These are phyloP conservation scores for Pyrenopolyporus hunteri DNA, from an alignment of 495 filamentous ascomycete genomes.

Conservation along the genomic window DNA sequence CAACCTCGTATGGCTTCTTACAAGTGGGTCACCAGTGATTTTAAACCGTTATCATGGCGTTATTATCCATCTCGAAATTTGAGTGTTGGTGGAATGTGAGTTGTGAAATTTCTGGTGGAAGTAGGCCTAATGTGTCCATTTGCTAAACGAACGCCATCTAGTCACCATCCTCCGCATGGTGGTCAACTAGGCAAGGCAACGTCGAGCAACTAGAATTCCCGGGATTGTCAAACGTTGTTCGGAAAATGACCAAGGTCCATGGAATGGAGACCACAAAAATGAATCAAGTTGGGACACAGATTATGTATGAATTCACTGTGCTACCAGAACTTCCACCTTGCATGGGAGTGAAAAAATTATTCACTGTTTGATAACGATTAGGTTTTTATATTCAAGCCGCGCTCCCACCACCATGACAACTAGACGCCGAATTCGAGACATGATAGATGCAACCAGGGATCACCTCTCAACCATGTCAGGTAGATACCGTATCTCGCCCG, in stretches of 20 bases:
- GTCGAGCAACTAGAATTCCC: background rate
- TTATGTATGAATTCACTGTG: background rate
- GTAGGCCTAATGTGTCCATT: too few species aligned
- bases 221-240: slow-evolving; percentile 11
- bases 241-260: slow-evolving; percentile 2
- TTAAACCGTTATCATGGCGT: too few species aligned
- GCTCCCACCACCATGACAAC: slow-evolving; percentile 1
- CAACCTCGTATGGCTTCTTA: background rate
- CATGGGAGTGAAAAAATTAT: too few species aligned
- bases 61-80: too few species aligned
- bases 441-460: slow-evolving; percentile 13
- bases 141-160: too few species aligned
- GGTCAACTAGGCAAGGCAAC: slow-evolving; percentile 2
- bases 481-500: slow-evolving; percentile 15
- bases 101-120: too few species aligned
- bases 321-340: too few species aligned
- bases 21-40: background rate
- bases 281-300: slow-evolving; percentile 1
- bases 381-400: too few species aligned
- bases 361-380: too few species aligned
- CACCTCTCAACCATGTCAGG: slow-evolving; percentile 26
- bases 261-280: background rate
- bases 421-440: slow-evolving; percentile 1
- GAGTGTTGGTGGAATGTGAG: too few species aligned
- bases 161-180: too few species aligned